A percentile compares a stretch with the other conserved stretches of the same genome.
Conservation (phyloP, 2,329 filamentous ascomycete species). For the Calonectria pseudoturangicola region DNA sequence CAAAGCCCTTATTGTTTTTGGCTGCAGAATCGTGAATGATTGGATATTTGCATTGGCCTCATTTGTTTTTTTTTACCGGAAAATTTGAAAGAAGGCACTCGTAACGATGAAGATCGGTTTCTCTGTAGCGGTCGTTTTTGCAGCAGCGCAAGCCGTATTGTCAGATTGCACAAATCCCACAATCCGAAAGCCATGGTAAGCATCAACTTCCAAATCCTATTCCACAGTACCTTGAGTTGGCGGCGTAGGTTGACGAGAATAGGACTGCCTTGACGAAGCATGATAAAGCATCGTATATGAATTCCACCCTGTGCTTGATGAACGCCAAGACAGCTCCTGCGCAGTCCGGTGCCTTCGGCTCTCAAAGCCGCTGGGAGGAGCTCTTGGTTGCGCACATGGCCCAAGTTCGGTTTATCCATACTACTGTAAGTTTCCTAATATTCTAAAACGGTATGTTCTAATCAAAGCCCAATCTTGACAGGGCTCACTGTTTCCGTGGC, state of each 20-base stretch:
- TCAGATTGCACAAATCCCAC: conserved; percentile 1
- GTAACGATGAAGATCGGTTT: not conserved
- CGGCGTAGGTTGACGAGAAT: not conserved
- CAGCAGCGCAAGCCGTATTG: not conserved
- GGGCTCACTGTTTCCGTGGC: conserved; percentile 10
- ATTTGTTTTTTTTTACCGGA: not conserved
- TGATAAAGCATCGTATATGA: not conserved
- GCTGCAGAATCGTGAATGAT: not conserved
- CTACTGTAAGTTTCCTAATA: not conserved
- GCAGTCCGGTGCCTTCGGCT: conserved; percentile 3
- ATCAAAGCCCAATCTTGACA: not conserved
- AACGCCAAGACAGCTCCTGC: conserved; percentile 3
- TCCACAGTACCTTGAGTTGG: not conserved
- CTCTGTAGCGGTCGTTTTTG: not conserved
- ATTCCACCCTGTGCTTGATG: conserved; percentile 11
- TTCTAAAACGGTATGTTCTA: not conserved
- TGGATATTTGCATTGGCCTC: not conserved
- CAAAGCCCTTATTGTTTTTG: not conserved
- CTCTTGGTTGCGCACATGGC: conserved; percentile 16
- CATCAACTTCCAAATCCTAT: not conserved
- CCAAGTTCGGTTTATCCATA: conserved; percentile 12
- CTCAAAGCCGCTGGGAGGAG: conserved; percentile 19
- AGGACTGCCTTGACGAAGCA: not conserved
- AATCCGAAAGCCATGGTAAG: conserved; percentile 1
- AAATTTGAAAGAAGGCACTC: not conserved